These are phyloP conservation scores for Arthrobotrys conoides DNA, from an alignment of 2,329 filamentous ascomycete genomes.

Conservation along the genomic window DNA sequence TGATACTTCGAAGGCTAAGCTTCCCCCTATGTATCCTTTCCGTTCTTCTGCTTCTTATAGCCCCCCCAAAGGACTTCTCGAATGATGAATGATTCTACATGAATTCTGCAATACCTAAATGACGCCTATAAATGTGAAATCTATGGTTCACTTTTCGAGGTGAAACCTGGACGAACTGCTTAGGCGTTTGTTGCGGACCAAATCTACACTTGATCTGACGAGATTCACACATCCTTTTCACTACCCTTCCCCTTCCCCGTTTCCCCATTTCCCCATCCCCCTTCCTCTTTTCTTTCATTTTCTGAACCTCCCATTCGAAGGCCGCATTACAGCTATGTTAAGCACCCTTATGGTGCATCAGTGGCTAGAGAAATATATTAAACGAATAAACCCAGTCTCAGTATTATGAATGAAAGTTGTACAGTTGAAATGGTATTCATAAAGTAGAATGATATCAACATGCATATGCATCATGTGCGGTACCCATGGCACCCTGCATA, in stretches of 20 bases:
- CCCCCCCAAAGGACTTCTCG: constrained; percentile 21
- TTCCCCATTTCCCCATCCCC: not conserved
- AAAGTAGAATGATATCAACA: constrained; percentile 4
- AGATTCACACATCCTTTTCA: constrained; percentile 2
- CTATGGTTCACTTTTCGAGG: constrained; percentile 43
- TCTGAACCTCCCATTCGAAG: not conserved
- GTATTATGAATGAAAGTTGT: not conserved
- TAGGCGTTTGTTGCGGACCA: constrained; percentile 48
- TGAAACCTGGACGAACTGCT: constrained; percentile 32
- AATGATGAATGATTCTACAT: constrained; percentile 62
- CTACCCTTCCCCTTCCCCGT: not conserved
- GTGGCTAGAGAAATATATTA: not conserved
- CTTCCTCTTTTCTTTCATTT: not conserved
- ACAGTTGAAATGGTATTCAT: not conserved
- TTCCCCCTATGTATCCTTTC: not conserved
- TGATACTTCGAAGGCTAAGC: not conserved
- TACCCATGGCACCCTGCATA: constrained; percentile 1
- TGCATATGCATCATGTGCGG: constrained; percentile 16
- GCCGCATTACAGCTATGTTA: not conserved
- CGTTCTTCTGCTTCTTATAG: not conserved
- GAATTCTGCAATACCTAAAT: constrained; percentile 61
- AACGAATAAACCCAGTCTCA: not conserved
- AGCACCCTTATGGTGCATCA: no score
- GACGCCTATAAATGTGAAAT: constrained; percentile 21
- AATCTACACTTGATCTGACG: constrained; percentile 62